These are phyloP conservation scores for Tagetes patula DNA, from an alignment of 129 eudicot species.

Conservation along the genomic window DNA sequence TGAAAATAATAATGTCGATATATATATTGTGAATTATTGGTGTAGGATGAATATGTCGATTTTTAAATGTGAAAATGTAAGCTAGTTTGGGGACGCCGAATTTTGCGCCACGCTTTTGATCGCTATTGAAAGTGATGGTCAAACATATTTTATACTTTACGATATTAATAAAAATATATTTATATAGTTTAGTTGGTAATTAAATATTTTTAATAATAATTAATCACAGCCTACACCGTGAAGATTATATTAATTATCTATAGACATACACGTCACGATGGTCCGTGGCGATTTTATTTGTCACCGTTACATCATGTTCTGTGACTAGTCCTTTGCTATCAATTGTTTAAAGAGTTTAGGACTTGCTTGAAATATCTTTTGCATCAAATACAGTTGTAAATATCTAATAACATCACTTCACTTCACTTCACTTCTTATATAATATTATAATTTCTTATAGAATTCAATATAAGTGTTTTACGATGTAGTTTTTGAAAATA, in stretches of 20 bases:
- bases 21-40: slow-evolving; percentile 24
- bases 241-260: neutral
- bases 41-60: slow-evolving; percentile 15
- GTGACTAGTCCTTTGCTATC: no score
- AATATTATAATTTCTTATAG: no score
- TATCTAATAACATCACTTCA: no score
- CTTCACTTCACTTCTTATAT: no score
- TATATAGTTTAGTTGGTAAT: neutral
- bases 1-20: neutral
- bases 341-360: no score
- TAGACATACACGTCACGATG: neutral
- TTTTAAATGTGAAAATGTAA: slow-evolving; percentile 43
- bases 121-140: slow-evolving; percentile 48
- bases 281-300: no score
- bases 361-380: no score
- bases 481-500: no score
- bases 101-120: slow-evolving; percentile 44
- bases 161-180: neutral
- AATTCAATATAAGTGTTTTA: no score
- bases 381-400: no score
- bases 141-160: slow-evolving; percentile 21
- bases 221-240: neutral
- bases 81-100: slow-evolving; percentile 38
- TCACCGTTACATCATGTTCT: no score
- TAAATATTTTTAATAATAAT: neutral